Evolutionary conservation across 1,284 basidiomycete species (phyloP).

Genomic region (Leccinum olivaceoglutinosum): DNA sequence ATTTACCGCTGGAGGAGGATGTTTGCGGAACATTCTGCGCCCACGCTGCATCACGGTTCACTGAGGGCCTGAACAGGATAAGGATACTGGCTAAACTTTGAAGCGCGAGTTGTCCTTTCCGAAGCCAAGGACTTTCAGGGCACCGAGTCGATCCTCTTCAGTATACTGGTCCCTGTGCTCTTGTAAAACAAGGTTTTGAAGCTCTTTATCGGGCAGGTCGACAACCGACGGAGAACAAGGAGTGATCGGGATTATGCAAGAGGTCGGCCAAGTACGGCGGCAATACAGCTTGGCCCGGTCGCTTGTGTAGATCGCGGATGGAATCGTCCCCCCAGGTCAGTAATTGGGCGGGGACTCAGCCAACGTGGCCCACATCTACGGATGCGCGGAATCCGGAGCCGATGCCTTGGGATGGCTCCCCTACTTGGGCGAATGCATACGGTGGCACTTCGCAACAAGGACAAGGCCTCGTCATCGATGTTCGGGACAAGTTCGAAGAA

Average conservation of each 20-base stretch:
- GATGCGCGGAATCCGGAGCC: constrained; percentile 19
- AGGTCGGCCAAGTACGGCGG: constrained; percentile 59
- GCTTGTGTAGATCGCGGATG: constrained; percentile 35
- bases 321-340: constrained; percentile 38
- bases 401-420: constrained; percentile 25
- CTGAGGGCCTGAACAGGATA: constrained; percentile 42
- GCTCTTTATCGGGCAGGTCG: constrained; percentile 29
- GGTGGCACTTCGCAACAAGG: constrained; percentile 24
- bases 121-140: too few species aligned
- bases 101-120: constrained; percentile 26
- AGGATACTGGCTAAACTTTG: constrained; percentile 52
- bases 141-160: too few species aligned
- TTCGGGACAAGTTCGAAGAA: constrained; percentile 53
- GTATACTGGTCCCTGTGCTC: too few species aligned
- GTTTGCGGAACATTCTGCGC: constrained; percentile 38
- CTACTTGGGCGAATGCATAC: constrained; percentile 19
- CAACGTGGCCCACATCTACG: constrained; percentile 11
- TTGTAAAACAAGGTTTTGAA: too few species aligned
- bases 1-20: constrained; percentile 41
- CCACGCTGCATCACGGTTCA: constrained; percentile 52
- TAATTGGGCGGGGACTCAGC: constrained; percentile 18
- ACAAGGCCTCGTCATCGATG: constrained; percentile 41
- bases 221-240: constrained; percentile 57
- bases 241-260: constrained; percentile 66
- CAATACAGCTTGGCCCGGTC: constrained; percentile 65